phyloP scores from a whole-genome alignment of 2,329 filamentous ascomycete genomes.

The Fusarium lateritium region DNA sequence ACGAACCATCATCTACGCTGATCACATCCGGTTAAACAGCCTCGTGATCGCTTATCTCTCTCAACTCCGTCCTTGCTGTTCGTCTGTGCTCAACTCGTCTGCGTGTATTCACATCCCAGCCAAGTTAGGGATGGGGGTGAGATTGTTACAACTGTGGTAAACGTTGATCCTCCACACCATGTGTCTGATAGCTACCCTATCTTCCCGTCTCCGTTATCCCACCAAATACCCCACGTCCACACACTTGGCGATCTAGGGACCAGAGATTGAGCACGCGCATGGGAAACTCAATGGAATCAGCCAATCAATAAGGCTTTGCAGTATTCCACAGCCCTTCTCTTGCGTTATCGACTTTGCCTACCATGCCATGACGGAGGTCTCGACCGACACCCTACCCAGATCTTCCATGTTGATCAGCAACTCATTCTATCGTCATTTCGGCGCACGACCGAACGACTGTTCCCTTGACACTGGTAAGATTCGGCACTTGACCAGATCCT shows the following conservation, averaged over 20 bases:
- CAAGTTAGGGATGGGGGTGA: conserved; percentile 4
- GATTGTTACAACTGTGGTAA: not conserved
- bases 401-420: conserved; percentile 22
- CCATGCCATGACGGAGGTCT: not conserved
- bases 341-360: conserved; percentile 1
- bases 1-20: not conserved
- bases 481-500: conserved; percentile 26
- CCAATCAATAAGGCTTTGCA: conserved; percentile 23
- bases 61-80: not conserved
- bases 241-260: conserved; percentile 39
- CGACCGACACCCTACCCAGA: conserved; percentile 7
- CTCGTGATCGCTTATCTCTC: conserved; percentile 37
- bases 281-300: conserved; percentile 3
- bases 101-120: not conserved
- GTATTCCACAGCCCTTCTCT: conserved; percentile 7
- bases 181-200: conserved; percentile 17
- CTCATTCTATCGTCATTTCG: conserved; percentile 26
- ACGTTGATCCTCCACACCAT: conserved; percentile 28
- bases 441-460: conserved; percentile 7
- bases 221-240: conserved; percentile 28
- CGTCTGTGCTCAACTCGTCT: conserved; percentile 1
- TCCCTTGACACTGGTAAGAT: conserved; percentile 11
- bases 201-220: conserved; percentile 17
- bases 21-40: conserved; percentile 19
- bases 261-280: conserved; percentile 38